Evolutionary conservation across 441 rosid species (phyloP), one percentile per base, ranked within the genome.

Genomic region (Breynia disticha): DNA sequence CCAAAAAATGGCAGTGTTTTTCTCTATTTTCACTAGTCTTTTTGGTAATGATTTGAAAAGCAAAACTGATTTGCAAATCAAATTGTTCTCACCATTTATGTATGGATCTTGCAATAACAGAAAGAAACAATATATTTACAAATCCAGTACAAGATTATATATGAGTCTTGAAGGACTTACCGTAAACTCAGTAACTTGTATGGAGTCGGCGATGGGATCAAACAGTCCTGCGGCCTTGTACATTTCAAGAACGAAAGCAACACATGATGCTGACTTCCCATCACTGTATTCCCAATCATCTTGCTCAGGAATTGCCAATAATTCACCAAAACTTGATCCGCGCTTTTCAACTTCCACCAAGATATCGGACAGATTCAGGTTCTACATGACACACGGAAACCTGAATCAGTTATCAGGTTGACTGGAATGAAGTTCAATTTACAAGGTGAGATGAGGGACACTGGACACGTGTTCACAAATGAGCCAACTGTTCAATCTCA

Each of bases 141-240:
- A 20, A 45, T 56, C 16, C n/a, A 5, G 7, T 28, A 58, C 20
- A 44, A 19, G 15, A 42, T 1, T 18, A 18, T 22, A 10, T 11
- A 48, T 43, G 19, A 28, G 11, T 28, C 20, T 28, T 16, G 16
- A 50, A 11, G 53, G 18, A 65, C 90, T 79, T 66, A 93, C 97
- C 63, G 96, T 89, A 72, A 93, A 89, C 64, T 93, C 97, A 0
- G 98, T 89, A 69, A 84, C 97, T 81, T 93, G 93, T 65, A 93
- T 72, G 43, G 80, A 76, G 66, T 69, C 55, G 9, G 82, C 64
- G 56, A 79, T 60, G 45, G 91, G 90, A 69, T 72, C 77, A 54
- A 93, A 93, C 18, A 89, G 72, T 14, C 98, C 97, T 44, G 87
- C 98, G 67, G 80, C 97, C 75, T 93, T 93, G 70, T 89, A 93